phyloP scores from a whole-genome alignment of 257 asterid genomes.

The Salvia splendens region DNA sequence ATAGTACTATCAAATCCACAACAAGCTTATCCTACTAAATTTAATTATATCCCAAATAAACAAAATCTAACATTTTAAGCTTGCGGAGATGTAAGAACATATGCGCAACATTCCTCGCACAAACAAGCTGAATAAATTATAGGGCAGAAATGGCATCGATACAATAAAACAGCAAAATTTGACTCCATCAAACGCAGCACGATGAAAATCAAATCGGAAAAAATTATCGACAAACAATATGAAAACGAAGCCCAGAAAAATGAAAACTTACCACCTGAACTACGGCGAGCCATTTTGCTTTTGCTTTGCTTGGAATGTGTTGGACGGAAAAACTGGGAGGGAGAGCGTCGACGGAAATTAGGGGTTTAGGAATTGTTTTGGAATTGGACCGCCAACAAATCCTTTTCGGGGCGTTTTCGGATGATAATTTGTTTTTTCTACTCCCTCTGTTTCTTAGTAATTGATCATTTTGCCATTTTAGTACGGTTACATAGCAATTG shows the following conservation, averaged over 20 bases:
- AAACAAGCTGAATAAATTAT: not conserved
- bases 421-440: too few relatives aligned
- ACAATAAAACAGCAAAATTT: not conserved
- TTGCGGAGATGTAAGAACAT: not conserved
- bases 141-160: not conserved
- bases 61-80: not conserved
- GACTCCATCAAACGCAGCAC: not conserved
- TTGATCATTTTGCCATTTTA: too few relatives aligned
- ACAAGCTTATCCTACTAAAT: not conserved
- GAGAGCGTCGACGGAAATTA: not conserved
- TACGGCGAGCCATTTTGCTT: constrained; percentile 19
- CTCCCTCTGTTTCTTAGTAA: not conserved
- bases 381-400: not conserved
- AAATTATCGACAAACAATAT: not conserved
- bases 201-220: not conserved
- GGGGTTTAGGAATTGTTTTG: not conserved
- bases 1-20: not conserved
- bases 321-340: not conserved
- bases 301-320: not conserved
- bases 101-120: too few relatives aligned
- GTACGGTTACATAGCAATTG: too few relatives aligned
- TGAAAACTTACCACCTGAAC: constrained; percentile 15
- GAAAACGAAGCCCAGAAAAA: not conserved
- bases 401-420: not conserved
- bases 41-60: not conserved